phyloP scores from a whole-genome alignment of 805 yeast genomes.

The Nakazawaea peltata region DNA sequence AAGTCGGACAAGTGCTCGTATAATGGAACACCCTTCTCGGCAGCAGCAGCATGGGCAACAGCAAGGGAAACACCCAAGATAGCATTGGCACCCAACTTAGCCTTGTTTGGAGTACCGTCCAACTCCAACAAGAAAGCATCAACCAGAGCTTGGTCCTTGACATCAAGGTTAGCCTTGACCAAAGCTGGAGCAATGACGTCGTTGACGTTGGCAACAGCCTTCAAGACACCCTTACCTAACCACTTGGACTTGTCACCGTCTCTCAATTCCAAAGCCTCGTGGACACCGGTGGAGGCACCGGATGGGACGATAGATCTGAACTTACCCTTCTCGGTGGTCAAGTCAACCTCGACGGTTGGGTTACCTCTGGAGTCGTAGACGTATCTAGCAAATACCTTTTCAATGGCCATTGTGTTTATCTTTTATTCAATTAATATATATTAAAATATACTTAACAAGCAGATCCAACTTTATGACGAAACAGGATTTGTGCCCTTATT shows the following conservation, averaged over 20 bases:
- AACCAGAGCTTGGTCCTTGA: slow-evolving; percentile 77
- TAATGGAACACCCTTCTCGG: slow-evolving; percentile 87
- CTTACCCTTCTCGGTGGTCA: slow-evolving; percentile 84
- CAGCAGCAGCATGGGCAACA: slow-evolving; percentile 97
- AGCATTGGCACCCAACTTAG: slow-evolving; percentile 98
- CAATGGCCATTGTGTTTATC: slow-evolving; percentile 55
- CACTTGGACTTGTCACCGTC: slow-evolving; percentile 96
- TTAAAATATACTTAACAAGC: too few species aligned
- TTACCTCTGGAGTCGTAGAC: slow-evolving; percentile 99
- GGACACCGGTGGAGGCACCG: slow-evolving; percentile 99
- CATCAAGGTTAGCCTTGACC: slow-evolving; percentile 70
- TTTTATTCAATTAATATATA: too few species aligned
- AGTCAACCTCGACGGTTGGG: slow-evolving; percentile 99
- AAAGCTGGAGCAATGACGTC: slow-evolving; percentile 92
- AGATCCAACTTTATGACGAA: too few species aligned
- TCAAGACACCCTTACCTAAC: slow-evolving; percentile 97
- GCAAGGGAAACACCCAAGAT: slow-evolving; percentile 97
- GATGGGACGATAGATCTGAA: slow-evolving; percentile 99
- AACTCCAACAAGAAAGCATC: slow-evolving; percentile 80
- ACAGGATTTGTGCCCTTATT: too few species aligned
- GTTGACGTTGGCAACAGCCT: slow-evolving; percentile 96
- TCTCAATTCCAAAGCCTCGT: slow-evolving; percentile 98
- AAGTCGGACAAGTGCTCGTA: slow-evolving; percentile 85
- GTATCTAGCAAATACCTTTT: slow-evolving; percentile 88
- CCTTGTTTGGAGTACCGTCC: slow-evolving; percentile 97